Base-by-base conservation (phyloP, 2,329 filamentous ascomycete species). In the Colletotrichum salicis region DNA sequence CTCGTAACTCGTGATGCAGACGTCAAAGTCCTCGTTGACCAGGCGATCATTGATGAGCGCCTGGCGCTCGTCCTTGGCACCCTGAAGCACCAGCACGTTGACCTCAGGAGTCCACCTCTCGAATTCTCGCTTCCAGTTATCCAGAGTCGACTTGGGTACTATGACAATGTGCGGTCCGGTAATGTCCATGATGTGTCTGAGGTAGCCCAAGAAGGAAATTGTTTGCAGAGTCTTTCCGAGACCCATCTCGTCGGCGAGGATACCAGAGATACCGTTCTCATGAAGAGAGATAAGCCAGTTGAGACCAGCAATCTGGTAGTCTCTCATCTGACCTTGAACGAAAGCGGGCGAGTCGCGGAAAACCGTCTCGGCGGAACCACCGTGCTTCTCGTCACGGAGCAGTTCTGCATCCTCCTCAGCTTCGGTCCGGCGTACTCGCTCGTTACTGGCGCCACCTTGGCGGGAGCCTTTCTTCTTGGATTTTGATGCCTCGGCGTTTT, bases 61-160 rank as follows among this genome's bases (percentile, higher is more conserved):
- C 74, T 95, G 90, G 56, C 96, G 93, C 83, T 98, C 95, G 10
- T 99, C 96, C 81, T 99, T 99, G 74, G 93, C 93, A 74, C 96
- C 96, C 80, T 98, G 96, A 8, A 99, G 88, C 12, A 99, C 94
- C 48, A 99, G 85, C 29, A 98, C 94, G 77, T 98, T 94, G 77
- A 98, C 93, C 72, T 98, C 96, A 0, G 96, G 96, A 1, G 96
- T 98, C 96, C 96, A 99, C 79, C 86, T 94, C 65, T 89, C 89
- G 80, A 98, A 98, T 80, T 99, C 96, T 77, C 96, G 91, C 83
- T 95, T 94, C 96, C 96, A 99, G 82, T 99, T 99, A 84, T 99
- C 96, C 7, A 99, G 89, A 0, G 96, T 99, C 13, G 96, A 98
- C 81, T 99, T 99, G 54, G 96, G 96, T 5, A 99, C 96, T 5